Evolutionary conservation across 2,329 filamentous ascomycete species (phyloP).

Genomic region (Myriosclerotinia scirpicola): DNA sequence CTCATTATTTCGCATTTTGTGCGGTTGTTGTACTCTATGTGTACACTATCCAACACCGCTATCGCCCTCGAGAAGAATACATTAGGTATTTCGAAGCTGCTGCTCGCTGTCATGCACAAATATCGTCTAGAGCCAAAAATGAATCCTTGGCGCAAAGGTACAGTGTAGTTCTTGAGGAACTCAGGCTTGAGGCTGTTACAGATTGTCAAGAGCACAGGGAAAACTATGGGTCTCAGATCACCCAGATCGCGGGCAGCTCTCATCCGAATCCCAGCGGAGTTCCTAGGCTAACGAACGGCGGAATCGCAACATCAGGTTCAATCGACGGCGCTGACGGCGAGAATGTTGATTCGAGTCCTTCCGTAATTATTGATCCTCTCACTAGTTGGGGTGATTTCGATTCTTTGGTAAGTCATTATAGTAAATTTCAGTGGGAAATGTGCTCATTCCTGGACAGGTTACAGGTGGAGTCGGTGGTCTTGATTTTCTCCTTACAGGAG

Average conservation of each 20-base stretch:
- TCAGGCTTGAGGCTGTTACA: slow-evolving; percentile 34
- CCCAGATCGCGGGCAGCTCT: neutral
- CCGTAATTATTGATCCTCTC: slow-evolving; percentile 31
- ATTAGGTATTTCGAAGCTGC: slow-evolving; percentile 43
- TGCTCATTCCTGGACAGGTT: slow-evolving; percentile 26
- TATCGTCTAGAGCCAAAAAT: slow-evolving; percentile 42
- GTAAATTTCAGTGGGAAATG: neutral
- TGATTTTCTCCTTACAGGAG: slow-evolving; percentile 27
- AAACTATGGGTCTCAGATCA: neutral
- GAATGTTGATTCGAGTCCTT: slow-evolving; percentile 24
- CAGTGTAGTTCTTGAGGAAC: slow-evolving; percentile 45
- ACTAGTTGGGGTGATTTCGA: slow-evolving; percentile 39
- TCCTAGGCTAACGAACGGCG: neutral
- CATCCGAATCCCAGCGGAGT: neutral
- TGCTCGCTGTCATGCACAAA: slow-evolving; percentile 45
- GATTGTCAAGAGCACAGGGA: neutral
- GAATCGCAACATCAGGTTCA: slow-evolving; percentile 16
- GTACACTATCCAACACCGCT: slow-evolving; percentile 45
- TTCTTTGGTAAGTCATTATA: slow-evolving; percentile 34
- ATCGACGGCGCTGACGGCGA: slow-evolving; percentile 22
- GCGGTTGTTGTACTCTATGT: slow-evolving; percentile 49
- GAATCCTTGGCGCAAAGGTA: slow-evolving; percentile 47
- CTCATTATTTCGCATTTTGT: slow-evolving; percentile 48
- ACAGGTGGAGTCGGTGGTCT: slow-evolving; percentile 29
- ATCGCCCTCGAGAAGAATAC: slow-evolving; percentile 37